These are phyloP conservation scores for Cladosporium sp. DNA, from an alignment of 2,329 filamentous ascomycete species.

Conservation along the genomic window DNA sequence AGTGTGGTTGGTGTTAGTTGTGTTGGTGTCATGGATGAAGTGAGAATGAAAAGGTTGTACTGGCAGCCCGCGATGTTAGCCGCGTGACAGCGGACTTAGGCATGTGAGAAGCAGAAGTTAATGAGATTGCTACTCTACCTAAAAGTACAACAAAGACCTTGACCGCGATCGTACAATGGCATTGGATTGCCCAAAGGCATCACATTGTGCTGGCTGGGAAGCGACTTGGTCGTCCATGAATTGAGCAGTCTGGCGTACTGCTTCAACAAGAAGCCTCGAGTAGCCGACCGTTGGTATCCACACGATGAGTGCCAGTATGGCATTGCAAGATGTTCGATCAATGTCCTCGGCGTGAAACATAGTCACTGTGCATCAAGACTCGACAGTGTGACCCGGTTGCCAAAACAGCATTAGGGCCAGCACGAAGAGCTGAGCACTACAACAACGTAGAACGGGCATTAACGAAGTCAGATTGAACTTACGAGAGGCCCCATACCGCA, in stretches of 20 bases:
- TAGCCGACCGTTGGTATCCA: not conserved
- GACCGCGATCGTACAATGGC: not conserved
- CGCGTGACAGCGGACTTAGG: not conserved
- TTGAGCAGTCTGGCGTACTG: not conserved
- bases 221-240: not conserved
- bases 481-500: not conserved
- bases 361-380: not conserved
- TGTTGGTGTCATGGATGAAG: not conserved
- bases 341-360: not conserved
- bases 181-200: not conserved
- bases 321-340: not conserved
- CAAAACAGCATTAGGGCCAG: not conserved
- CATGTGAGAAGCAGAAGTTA: not conserved
- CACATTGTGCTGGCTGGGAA: not conserved
- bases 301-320: not conserved
- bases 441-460: not conserved
- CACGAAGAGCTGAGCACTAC: not conserved
- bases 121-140: not conserved
- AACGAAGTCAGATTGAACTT: too few relatives aligned
- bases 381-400: not conserved
- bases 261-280: not conserved
- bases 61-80: not conserved
- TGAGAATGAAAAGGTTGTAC: not conserved
- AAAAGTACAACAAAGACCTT: not conserved
- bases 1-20: not conserved